Conservation (phyloP, 305 asterid species). For the Fraxinus latifolia region DNA sequence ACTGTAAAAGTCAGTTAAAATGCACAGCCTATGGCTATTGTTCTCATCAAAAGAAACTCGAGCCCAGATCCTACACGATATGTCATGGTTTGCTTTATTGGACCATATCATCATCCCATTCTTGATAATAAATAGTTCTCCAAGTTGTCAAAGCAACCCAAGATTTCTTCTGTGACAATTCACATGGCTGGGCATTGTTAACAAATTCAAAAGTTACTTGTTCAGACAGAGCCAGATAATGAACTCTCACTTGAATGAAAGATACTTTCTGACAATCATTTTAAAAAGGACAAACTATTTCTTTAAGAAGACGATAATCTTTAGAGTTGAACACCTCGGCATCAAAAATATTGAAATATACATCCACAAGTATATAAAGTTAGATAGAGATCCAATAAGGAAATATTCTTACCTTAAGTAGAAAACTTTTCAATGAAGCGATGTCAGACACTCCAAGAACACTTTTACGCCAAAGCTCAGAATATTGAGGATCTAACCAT, state of each 20-base stretch:
- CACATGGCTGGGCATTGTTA: conserved; percentile 5
- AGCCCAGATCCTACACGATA: not conserved
- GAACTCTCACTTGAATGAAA: not conserved
- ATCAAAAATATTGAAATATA: not conserved
- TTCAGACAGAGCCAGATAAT: not conserved
- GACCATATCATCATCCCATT: conserved; percentile 10
- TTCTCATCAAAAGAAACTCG: not conserved
- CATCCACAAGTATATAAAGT: conserved; percentile 8
- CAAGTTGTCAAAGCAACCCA: conserved; percentile 8
- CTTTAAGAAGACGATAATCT: not conserved
- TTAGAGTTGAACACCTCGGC: not conserved
- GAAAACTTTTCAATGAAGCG: conserved; percentile 42
- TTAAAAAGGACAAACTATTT: not conserved
- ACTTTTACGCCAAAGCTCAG: conserved; percentile 63
- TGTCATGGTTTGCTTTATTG: conserved; percentile 15
- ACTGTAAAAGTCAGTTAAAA: not conserved
- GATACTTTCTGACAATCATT: not conserved
- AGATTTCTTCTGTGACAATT: conserved; percentile 5
- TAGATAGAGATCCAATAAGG: not conserved
- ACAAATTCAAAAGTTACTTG: conserved; percentile 5
- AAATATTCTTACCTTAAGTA: conserved; percentile 57
- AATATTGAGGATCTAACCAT: conserved; percentile 74
- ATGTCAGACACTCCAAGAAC: conserved; percentile 45
- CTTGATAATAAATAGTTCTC: not conserved
- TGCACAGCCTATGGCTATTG: not conserved